Conservation (phyloP, 2,329 filamentous ascomycete species). For the Alternaria triticimaculans region DNA sequence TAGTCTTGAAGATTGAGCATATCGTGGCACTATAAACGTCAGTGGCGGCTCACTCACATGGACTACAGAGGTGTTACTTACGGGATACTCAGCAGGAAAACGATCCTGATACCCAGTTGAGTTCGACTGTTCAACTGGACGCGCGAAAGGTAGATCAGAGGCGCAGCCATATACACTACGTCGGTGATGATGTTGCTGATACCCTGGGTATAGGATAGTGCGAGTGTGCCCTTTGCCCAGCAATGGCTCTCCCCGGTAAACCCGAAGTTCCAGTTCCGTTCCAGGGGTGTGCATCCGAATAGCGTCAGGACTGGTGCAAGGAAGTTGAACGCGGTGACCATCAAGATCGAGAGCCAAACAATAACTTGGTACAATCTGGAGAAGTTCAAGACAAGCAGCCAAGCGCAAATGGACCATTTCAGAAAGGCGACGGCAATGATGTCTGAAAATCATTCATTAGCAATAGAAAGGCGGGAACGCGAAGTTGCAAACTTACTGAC, state of each 20-base stretch:
- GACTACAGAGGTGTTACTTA: constrained; percentile 14
- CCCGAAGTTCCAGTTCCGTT: constrained; percentile 36
- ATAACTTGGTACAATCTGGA: constrained; percentile 31
- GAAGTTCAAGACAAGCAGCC: constrained; percentile 38
- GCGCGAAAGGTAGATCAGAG: constrained; percentile 34
- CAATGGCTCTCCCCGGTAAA: constrained; percentile 23
- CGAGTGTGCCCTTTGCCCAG: constrained; percentile 30
- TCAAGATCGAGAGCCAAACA: constrained; percentile 36
- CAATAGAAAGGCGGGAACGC: neutral
- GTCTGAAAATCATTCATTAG: constrained; percentile 7
- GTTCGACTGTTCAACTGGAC: constrained; percentile 33
- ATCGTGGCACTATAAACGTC: constrained; percentile 29
- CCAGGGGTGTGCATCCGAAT: constrained; percentile 36
- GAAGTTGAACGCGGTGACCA: constrained; percentile 38
- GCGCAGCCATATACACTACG: constrained; percentile 36
- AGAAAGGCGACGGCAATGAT: constrained; percentile 38
- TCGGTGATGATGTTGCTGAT: constrained; percentile 40
- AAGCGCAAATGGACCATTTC: constrained; percentile 41
- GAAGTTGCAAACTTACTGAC: constrained; percentile 15
- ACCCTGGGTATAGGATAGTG: constrained; percentile 34
- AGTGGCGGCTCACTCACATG: neutral
- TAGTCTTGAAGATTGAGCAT: constrained; percentile 38
- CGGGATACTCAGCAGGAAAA: constrained; percentile 40
- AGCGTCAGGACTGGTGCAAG: constrained; percentile 30
- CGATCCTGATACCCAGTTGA: constrained; percentile 36